Evolutionary conservation across 2,329 filamentous ascomycete genomes (phyloP), one percentile per base, ranked within the genome.

Genomic region (Colletotrichum cordylinicola): DNA sequence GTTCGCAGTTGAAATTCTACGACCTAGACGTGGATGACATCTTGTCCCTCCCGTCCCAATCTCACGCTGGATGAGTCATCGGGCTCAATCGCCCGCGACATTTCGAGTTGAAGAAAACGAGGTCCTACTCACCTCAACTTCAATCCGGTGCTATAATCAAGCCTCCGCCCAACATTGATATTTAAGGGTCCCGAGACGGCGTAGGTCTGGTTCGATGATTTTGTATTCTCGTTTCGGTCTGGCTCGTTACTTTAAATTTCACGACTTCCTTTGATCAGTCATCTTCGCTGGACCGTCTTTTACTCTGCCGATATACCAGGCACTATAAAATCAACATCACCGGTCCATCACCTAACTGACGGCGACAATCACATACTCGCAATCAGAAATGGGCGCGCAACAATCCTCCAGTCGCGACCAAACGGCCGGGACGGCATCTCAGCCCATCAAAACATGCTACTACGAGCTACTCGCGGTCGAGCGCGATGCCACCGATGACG

Each of bases 391-490:
- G 90, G 90, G 90, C 67, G 89, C 88, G 58, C 87, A 90, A 74
- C 90, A 92, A 82, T 92, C 90, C 21, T 86, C 88, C 8, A 81
- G 80, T 66, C 83, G 83, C 31, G 78, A 82, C 73, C 79, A 81
- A 37, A 77, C 66, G 33, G 61, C 74, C 21, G 76, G 72, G 48
- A 70, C 80, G n/a, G 72, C 79, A 31, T 78, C 82, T 68, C 75
- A 79, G 43, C 70, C 79, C 9, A 77, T 84, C 66, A 96, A 95
- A 85, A 94, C 91, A 43, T 95, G 94, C 83, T 96, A 96, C 85
- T 98, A 98, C 85, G 94, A 97, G 80, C 89, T 98, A 43, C 90
- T 98, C 7, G 92, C 90, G 8, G 87, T 98, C 18, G 91, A 94
- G 77, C 89, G 92, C 75, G 88, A 90, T 77, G 96, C 95, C 39